Base-by-base conservation (phyloP, 2,329 filamentous ascomycete species). In the Phialophora expanda region DNA sequence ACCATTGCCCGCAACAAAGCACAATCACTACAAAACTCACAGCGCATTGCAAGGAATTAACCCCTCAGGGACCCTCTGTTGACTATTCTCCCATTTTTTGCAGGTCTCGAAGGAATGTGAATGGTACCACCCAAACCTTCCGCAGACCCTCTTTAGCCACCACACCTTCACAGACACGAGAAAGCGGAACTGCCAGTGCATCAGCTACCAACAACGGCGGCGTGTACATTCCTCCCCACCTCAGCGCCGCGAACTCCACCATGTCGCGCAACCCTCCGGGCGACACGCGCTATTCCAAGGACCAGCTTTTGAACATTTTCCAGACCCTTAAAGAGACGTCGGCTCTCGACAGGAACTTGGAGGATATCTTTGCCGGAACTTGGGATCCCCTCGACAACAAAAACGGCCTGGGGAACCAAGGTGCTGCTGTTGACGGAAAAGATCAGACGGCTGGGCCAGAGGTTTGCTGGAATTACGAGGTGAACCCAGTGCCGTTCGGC, bases 401-500 rank as follows among this genome's bases (percentile, higher is more conserved):
- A 73, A 86, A 77, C 79, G 88, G 76, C 28, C 85, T 53, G 9
- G 50, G 50, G 12, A 51, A 86, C 61, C 96, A 92, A 92, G 91
- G 90, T 59, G 92, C 93, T 77, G 85, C 83, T 71, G 86, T 86
- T 65, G 93, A 97, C 70, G 85, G 85, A 66, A 90, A 92, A 75
- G 87, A 90, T 69, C 82, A 85, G 69, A 88, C 88, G 65, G 87
- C 90, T 74, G 93, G 94, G 53, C 91, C 93, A n/a, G 92, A 95
- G 69, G 87, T 94, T 50, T 98, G 93, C 77, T 99, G 94, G 95
- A 91, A 96, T 75, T 80, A 85, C 65, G 84, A 85, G 66, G 92
- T 91, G 26, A 84, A 85, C 61, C 84, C 87, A 53, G 85, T 86
- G 69, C 92, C 93, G 6, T 82, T 97, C 70, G 88, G 87, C 32